Conservation (phyloP, 2,329 filamentous ascomycete species). For the Aspergillus texensis region DNA sequence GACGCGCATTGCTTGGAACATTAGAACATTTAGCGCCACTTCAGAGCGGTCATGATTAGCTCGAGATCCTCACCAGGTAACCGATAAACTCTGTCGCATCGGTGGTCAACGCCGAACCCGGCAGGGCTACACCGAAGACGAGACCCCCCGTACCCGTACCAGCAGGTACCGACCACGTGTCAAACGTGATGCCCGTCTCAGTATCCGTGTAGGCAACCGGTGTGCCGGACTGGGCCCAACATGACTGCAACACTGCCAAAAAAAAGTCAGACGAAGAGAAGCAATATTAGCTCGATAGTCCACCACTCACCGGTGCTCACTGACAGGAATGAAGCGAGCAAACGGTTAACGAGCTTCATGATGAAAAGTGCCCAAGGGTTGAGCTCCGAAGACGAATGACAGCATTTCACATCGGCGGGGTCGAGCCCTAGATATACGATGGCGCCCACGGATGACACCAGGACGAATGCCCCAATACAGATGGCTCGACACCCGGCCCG, state of each 20-base stretch:
- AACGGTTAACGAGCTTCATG: constrained; percentile 8
- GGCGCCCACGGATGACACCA: constrained; percentile 1
- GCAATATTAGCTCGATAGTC: not conserved
- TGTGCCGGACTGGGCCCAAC: constrained; percentile 11
- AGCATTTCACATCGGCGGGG: not conserved
- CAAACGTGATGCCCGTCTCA: constrained; percentile 57
- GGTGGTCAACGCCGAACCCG: constrained; percentile 49
- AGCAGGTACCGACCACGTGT: constrained; percentile 51
- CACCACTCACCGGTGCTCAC: constrained; percentile 4
- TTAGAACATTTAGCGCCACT: not conserved
- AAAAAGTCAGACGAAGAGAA: not conserved
- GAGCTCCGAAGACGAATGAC: not conserved
- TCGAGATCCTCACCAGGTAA: constrained; percentile 50
- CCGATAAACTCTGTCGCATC: constrained; percentile 63
- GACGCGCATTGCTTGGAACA: constrained; percentile 49
- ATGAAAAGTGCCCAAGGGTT: not conserved
- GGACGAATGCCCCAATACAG: not conserved
- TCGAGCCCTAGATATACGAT: constrained; percentile 7
- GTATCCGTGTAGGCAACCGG: constrained; percentile 45
- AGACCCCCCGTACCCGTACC: constrained; percentile 49
- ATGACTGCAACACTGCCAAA: constrained; percentile 12
- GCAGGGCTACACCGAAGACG: constrained; percentile 60
- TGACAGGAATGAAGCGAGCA: constrained; percentile 8
- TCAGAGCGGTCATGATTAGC: not conserved
- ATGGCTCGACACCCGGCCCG: constrained; percentile 6